Conservation (phyloP, 768 basidiomycete species). For the Leccinum ochraceum region DNA sequence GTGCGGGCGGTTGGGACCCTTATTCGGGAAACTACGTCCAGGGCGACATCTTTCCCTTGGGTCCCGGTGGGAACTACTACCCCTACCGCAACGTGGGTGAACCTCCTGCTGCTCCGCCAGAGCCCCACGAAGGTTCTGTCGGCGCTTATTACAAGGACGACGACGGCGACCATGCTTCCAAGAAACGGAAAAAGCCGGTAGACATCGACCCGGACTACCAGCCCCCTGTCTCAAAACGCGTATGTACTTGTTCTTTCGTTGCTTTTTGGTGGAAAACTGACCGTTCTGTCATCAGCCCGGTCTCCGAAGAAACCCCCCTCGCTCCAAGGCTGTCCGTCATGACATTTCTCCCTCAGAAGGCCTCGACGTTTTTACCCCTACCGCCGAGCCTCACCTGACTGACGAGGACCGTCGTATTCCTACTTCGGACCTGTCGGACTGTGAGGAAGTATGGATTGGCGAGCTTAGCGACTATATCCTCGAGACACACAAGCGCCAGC, state of each 20-base stretch:
- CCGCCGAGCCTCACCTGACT: constrained; percentile 25
- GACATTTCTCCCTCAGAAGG: constrained; percentile 30
- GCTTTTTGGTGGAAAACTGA: not conserved
- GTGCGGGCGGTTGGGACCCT: constrained; percentile 41
- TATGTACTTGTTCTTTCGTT: constrained; percentile 38
- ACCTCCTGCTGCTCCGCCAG: constrained; percentile 18
- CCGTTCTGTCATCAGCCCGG: constrained; percentile 30
- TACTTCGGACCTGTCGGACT: constrained; percentile 84
- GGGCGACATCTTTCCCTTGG: constrained; percentile 38
- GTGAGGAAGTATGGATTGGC: constrained; percentile 71
- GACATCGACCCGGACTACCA: constrained; percentile 58
- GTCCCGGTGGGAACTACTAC: constrained; percentile 39
- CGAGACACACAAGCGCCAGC: constrained; percentile 72
- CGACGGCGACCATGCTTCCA: constrained; percentile 36
- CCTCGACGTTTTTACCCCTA: constrained; percentile 18
- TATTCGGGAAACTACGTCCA: constrained; percentile 40
- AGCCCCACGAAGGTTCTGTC: constrained; percentile 19
- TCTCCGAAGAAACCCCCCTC: constrained; percentile 46
- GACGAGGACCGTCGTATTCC: constrained; percentile 47
- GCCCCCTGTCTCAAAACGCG: constrained; percentile 50
- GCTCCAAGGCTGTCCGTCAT: constrained; percentile 36
- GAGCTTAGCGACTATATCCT: constrained; percentile 70
- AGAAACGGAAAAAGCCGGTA: constrained; percentile 51
- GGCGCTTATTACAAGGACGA: constrained; percentile 34
- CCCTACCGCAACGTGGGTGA: constrained; percentile 28